phyloP scores from a whole-genome alignment of 441 rosid genomes.

The Bruguiera hainesii region DNA sequence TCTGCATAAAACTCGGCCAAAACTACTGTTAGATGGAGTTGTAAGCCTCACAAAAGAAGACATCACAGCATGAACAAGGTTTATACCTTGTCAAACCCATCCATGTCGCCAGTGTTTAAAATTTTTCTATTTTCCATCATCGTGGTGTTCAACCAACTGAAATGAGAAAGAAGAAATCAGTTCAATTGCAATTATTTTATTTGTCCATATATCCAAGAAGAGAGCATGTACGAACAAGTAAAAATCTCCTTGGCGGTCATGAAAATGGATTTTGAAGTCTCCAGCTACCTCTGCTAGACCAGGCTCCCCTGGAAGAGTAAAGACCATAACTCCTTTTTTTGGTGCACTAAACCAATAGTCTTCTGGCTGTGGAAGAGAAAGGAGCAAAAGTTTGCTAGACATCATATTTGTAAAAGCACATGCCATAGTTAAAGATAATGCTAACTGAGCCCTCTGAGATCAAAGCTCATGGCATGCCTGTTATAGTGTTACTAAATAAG shows the following conservation, averaged over 20 bases:
- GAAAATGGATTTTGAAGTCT: constrained; percentile 83
- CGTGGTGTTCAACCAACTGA: constrained; percentile 80
- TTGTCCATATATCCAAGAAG: background rate
- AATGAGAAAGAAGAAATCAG: constrained; percentile 7
- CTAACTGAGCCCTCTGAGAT: too few relatives aligned
- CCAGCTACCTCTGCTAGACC: constrained; percentile 75
- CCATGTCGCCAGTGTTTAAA: constrained; percentile 53
- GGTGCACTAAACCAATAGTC: constrained; percentile 84
- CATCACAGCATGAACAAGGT: background rate
- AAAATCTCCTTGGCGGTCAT: constrained; percentile 85
- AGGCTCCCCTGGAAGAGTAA: constrained; percentile 88
- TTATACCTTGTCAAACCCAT: constrained; percentile 77
- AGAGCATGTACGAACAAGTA: constrained; percentile 53
- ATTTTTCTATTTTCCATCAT: constrained; percentile 69
- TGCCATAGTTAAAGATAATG: too few relatives aligned
- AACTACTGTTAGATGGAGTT: background rate
- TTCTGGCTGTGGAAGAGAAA: constrained; percentile 55
- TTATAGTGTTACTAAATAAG: background rate
- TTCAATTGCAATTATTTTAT: background rate
- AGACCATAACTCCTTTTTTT: constrained; percentile 68
- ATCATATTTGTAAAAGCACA: too few relatives aligned
- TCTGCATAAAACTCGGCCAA: constrained; percentile 30
- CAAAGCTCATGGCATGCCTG: background rate
- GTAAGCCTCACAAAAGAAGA: background rate
- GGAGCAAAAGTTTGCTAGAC: too few relatives aligned